Evolutionary conservation across 768 basidiomycete genomes (phyloP), one percentile per base, ranked within the genome.

Genomic region (Infundibulicybe gibba): DNA sequence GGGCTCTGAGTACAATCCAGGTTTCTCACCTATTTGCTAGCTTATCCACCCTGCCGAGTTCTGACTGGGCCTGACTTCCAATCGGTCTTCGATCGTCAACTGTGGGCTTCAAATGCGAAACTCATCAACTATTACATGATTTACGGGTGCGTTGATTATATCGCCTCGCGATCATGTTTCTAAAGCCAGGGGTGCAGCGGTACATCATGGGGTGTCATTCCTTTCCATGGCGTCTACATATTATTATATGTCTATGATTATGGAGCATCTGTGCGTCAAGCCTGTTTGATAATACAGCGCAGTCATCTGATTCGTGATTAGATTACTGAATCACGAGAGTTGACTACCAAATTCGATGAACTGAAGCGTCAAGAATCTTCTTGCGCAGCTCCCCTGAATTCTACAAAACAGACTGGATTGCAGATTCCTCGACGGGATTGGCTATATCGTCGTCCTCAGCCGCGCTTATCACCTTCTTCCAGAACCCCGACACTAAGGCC

Each of bases 211-310:
- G 90, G 87, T 34, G 85, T 75, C 9, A 69, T 92, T 37, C 85
- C 90, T 1, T 87, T 82, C 68, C 89, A 79, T 11, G 86, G 83
- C 8, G 90, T 87, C 14, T 82, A 84, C 58, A 81, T 77, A 2
- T 89, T n/a, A n/a, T n/a, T n/a, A n/a, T n/a, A n/a, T n/a, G n/a
- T 86, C 19, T 93, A 93, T 46, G 90, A 93, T 64, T 93, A 93
- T 47, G 90, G 89, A 15, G 74, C 82, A 35, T 65, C 84, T 19
- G 76, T 77, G 52, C 47, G 60, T 49, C 34, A 3, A 14, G 17
- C 44, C 41, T 14, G 9, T 14, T 30, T 11, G 6, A 34, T 33
- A n/a, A 40, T n/a, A n/a, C n/a, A 6, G 15, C n/a, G 32, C 19
- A 13, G 30, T 32, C 37, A 14, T 33, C 11, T 45, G 3, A 44